A percentile compares a stretch with the other conserved stretches of the same genome.
Conservation (phyloP, 352 stramenopile genomes). For the Globisporangium cylindrosporum region DNA sequence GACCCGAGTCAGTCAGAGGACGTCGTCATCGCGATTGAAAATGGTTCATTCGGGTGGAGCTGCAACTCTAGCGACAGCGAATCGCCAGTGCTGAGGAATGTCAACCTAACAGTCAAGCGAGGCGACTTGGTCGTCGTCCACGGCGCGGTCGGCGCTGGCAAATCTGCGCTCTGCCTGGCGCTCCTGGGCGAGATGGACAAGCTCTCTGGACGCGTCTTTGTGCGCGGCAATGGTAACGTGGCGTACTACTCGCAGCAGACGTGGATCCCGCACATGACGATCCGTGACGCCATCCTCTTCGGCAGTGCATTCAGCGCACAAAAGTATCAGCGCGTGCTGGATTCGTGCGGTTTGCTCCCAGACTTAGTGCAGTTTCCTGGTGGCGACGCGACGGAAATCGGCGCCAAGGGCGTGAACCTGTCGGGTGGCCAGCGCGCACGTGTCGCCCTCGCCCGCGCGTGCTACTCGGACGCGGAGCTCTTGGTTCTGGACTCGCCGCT, state of each 20-base stretch:
- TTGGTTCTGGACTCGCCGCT: constrained; percentile 90
- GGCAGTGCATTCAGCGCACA: neutral
- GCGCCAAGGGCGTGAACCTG: neutral
- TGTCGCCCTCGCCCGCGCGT: neutral
- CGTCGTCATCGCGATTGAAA: neutral
- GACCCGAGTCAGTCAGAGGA: neutral
- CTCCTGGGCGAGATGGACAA: constrained; percentile 3
- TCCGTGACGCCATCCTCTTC: constrained; percentile 7
- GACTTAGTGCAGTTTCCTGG: neutral
- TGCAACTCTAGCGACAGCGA: neutral
- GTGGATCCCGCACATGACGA: constrained; percentile 1
- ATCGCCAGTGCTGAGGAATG: neutral
- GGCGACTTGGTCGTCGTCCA: constrained; percentile 3
- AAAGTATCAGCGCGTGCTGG: neutral
- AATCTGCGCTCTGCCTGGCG: neutral
- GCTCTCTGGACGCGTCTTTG: neutral
- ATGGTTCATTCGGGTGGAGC: neutral
- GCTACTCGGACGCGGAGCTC: constrained; percentile 11
- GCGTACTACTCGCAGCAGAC: constrained; percentile 4
- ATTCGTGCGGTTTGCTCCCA: neutral
- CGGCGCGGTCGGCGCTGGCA: neutral
- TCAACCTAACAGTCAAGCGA: neutral
- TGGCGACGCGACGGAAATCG: neutral
- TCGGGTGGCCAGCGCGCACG: constrained; percentile 2
- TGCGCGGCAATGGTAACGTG: neutral